Percentiles rank a stretch among this genome's conserved stretches.
Conservation (phyloP, 805 yeast genomes). For the Suhomyces sp. region DNA sequence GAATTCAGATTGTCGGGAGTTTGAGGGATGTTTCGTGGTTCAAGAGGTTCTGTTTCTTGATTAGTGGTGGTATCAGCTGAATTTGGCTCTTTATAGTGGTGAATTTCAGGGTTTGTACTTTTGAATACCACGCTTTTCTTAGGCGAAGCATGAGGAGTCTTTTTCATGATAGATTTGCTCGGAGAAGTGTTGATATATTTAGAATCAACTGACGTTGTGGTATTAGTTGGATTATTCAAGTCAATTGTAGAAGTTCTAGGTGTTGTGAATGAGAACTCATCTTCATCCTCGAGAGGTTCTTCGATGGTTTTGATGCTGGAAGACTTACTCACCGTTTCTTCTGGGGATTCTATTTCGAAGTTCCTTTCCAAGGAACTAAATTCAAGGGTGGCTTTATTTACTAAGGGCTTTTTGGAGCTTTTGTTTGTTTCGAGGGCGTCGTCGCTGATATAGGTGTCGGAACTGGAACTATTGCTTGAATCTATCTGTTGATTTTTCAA, state of each 20-base stretch:
- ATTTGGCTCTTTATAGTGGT: constrained; percentile 21
- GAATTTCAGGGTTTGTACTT: constrained; percentile 27
- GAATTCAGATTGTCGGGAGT: neutral
- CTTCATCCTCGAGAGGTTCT: constrained; percentile 13
- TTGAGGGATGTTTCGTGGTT: neutral
- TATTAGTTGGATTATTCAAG: constrained; percentile 8
- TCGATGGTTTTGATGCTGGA: neutral
- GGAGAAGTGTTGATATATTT: constrained; percentile 24
- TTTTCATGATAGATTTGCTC: constrained; percentile 39
- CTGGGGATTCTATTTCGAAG: constrained; percentile 18
- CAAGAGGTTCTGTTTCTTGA: neutral
- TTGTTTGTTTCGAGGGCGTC: constrained; percentile 9
- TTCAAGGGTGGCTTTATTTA: constrained; percentile 1
- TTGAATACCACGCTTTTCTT: constrained; percentile 39
- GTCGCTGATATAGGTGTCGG: constrained; percentile 43
- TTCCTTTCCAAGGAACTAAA: constrained; percentile 18
- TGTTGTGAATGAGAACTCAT: constrained; percentile 26
- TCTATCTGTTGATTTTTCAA: constrained; percentile 5
- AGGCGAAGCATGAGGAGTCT: constrained; percentile 28
- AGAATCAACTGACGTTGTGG: constrained; percentile 2
- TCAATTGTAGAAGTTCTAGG: constrained; percentile 20
- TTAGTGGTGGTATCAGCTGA: constrained; percentile 5
- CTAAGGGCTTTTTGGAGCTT: neutral
- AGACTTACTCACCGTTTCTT: constrained; percentile 1
- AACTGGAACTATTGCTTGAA: constrained; percentile 31